Evolutionary conservation across 768 basidiomycete species (phyloP).

Genomic region (Candolleomyces aberdarensis): DNA sequence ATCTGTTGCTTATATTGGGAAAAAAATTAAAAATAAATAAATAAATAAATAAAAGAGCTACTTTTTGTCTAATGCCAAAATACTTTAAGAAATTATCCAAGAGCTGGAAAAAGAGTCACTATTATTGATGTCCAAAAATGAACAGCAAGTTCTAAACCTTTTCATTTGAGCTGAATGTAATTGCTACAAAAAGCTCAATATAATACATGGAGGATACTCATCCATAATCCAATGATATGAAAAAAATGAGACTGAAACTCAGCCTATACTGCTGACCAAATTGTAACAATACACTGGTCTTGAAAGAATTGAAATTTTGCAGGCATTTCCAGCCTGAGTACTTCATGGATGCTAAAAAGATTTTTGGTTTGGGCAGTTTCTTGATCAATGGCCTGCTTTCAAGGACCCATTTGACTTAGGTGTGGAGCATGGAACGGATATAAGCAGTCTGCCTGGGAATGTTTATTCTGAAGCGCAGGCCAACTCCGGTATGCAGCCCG

Average conservation of each 20-base stretch:
- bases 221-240: conserved; percentile 17
- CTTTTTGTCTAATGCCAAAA: background rate
- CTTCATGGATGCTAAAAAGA: no score
- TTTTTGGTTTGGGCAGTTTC: no score
- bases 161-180: conserved; percentile 31
- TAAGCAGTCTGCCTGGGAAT: no score
- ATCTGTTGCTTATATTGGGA: background rate
- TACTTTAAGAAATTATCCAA: background rate
- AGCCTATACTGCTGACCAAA: background rate
- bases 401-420: no score
- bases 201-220: conserved; percentile 22
- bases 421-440: no score
- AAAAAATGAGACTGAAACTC: conserved; percentile 7
- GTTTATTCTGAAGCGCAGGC: no score
- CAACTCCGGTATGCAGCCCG: no score
- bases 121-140: conserved; percentile 8
- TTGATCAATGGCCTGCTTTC: no score
- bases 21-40: no score
- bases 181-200: conserved; percentile 32
- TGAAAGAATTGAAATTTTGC: no score
- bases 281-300: background rate
- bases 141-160: conserved; percentile 15
- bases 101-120: background rate
- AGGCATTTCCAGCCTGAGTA: no score
- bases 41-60: background rate